phyloP scores from a whole-genome alignment of 2,329 filamentous ascomycete species.

The Pyricularia sp. region DNA sequence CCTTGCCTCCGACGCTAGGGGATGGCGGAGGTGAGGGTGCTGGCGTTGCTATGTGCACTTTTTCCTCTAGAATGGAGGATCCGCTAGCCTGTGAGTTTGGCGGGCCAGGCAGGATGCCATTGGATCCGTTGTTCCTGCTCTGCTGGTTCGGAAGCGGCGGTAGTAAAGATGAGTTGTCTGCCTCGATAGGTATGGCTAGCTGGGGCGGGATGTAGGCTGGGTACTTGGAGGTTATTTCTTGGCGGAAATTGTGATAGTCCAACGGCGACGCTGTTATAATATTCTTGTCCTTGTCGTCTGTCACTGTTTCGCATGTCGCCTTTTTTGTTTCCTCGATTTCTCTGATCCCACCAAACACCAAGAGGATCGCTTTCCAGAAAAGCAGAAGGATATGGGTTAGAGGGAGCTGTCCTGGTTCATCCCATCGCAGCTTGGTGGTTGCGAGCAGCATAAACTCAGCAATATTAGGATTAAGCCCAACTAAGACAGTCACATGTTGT shows the following conservation, averaged over 20 bases:
- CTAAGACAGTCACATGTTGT: conserved; percentile 20
- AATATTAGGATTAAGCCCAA: conserved; percentile 55
- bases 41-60: conserved; percentile 97
- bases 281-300: conserved; percentile 57
- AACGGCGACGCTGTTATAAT: conserved; percentile 86
- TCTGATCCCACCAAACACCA: conserved; percentile 72
- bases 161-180: conserved; percentile 83
- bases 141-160: conserved; percentile 74
- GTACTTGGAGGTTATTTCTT: conserved; percentile 96
- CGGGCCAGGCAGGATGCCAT: conserved; percentile 50
- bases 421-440: conserved; percentile 62
- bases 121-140: conserved; percentile 48
- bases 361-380: conserved; percentile 83
- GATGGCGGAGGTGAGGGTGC: conserved; percentile 93
- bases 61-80: conserved; percentile 83
- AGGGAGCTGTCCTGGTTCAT: conserved; percentile 52
- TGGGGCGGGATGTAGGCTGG: conserved; percentile 89
- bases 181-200: conserved; percentile 73
- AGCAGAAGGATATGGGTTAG: conserved; percentile 69
- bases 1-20: conserved; percentile 77
- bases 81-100: conserved; percentile 46
- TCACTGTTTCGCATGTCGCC: conserved; percentile 52
- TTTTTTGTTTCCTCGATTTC: conserved; percentile 68
- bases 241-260: conserved; percentile 92
- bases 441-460: conserved; percentile 64